Evolutionary conservation across 331 rosid genomes (phyloP).

Genomic region (Rosa hybrid): DNA sequence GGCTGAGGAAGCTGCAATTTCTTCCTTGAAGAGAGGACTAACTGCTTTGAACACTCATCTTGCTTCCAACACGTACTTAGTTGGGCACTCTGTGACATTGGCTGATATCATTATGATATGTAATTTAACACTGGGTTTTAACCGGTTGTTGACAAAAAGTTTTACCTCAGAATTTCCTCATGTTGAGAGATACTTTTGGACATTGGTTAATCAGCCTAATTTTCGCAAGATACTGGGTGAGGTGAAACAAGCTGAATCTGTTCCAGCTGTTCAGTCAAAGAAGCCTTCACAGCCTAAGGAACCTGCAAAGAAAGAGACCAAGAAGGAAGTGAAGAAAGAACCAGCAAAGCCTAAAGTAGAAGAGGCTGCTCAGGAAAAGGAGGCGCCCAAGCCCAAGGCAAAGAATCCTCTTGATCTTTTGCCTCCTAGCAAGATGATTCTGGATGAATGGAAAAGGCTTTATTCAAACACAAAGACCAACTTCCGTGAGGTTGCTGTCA

Average conservation of each 20-base stretch:
- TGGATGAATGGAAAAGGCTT: constrained; percentile 62
- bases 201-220: constrained; percentile 84
- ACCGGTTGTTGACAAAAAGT: constrained; percentile 49
- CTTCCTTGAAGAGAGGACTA: constrained; percentile 63
- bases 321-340: constrained; percentile 58
- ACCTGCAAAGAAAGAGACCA: constrained; percentile 62
- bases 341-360: constrained; percentile 46
- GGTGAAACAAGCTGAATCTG: constrained; percentile 64
- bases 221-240: constrained; percentile 74
- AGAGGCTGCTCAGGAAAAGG: constrained; percentile 46
- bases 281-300: constrained; percentile 71
- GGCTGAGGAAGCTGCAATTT: constrained; percentile 78
- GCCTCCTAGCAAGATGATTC: too few relatives aligned
- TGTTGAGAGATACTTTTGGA: constrained; percentile 91
- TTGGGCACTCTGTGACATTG: constrained; percentile 80
- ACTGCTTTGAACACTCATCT: constrained; percentile 75
- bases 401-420: too few relatives aligned
- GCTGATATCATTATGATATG: constrained; percentile 67
- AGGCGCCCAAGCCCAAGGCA: constrained; percentile 65
- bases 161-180: constrained; percentile 91
- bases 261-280: constrained; percentile 60
- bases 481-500: constrained; percentile 93
- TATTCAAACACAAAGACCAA: constrained; percentile 89
- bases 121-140: constrained; percentile 52
- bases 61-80: constrained; percentile 70